These are phyloP conservation scores for Penicillium goetzii DNA, from an alignment of 495 filamentous ascomycete species.

Conservation along the genomic window DNA sequence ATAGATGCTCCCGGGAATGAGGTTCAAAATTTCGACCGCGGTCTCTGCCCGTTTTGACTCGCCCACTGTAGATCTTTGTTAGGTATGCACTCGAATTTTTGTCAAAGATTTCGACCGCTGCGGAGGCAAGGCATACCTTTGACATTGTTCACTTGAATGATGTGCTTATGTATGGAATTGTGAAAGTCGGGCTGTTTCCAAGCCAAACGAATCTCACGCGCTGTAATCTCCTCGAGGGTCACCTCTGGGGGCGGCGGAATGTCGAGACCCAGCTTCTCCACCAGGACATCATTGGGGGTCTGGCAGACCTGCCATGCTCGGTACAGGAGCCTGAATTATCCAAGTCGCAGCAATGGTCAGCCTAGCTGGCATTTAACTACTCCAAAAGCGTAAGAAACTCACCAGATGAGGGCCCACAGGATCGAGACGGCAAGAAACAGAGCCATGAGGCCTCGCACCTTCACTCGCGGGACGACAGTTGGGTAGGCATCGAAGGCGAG, in stretches of 20 bases:
- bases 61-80: constrained; percentile 63
- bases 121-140: constrained; percentile 60
- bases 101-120: not conserved
- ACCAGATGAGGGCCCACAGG: constrained; percentile 57
- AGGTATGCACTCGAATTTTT: constrained; percentile 22
- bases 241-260: constrained; percentile 88
- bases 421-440: constrained; percentile 55
- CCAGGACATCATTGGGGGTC: constrained; percentile 87
- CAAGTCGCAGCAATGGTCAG: not conserved
- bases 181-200: constrained; percentile 82
- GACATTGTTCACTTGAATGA: constrained; percentile 90
- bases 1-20: constrained; percentile 86
- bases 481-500: constrained; percentile 54
- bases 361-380: not conserved
- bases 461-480: constrained; percentile 51
- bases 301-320: constrained; percentile 84
- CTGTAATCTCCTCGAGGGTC: constrained; percentile 85
- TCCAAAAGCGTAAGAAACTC: constrained; percentile 23
- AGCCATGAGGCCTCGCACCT: constrained; percentile 56
- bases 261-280: constrained; percentile 88
- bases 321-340: constrained; percentile 66
- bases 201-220: constrained; percentile 85
- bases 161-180: constrained; percentile 80
- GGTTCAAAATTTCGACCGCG: constrained; percentile 81
- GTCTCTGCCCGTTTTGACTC: constrained; percentile 84